A percentile compares a stretch with the other conserved stretches of the same genome.
Evolutionary conservation across 164 flowering plant genomes (phyloP).

Genomic region (Kingdonia uniflora): DNA sequence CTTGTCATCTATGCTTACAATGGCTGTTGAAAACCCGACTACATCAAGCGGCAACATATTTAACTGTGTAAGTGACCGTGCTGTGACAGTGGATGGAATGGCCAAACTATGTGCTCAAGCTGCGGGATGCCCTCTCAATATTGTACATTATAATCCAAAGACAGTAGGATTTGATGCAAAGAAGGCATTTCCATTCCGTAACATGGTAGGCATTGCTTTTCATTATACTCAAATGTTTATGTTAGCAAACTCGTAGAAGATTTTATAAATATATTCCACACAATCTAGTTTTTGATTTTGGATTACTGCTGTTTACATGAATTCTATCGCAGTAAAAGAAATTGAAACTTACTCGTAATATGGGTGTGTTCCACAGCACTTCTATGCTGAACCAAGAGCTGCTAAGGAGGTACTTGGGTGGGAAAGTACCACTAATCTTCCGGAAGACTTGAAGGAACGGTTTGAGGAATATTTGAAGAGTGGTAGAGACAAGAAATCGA

Average conservation of each 20-base stretch:
- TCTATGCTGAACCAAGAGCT: constrained; percentile 95
- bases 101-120: constrained; percentile 91
- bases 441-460: constrained; percentile 81
- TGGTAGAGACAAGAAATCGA: constrained; percentile 81
- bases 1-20: constrained; percentile 80
- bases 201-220: constrained; percentile 41
- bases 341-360: neutral
- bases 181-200: constrained; percentile 96
- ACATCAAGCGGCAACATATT: constrained; percentile 67
- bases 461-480: constrained; percentile 83
- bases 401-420: constrained; percentile 89
- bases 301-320: no score
- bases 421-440: constrained; percentile 57
- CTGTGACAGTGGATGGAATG: constrained; percentile 92
- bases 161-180: constrained; percentile 76
- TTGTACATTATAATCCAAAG: constrained; percentile 91
- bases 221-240: no score
- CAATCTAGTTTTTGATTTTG: no score
- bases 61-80: constrained; percentile 92
- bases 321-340: neutral
- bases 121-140: constrained; percentile 56
- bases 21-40: constrained; percentile 70
- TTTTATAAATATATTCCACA: no score
- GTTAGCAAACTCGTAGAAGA: no score
- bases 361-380: constrained; percentile 51